phyloP scores from a whole-genome alignment of 2,329 filamentous ascomycete genomes.

The Colletotrichum spaethianum region DNA sequence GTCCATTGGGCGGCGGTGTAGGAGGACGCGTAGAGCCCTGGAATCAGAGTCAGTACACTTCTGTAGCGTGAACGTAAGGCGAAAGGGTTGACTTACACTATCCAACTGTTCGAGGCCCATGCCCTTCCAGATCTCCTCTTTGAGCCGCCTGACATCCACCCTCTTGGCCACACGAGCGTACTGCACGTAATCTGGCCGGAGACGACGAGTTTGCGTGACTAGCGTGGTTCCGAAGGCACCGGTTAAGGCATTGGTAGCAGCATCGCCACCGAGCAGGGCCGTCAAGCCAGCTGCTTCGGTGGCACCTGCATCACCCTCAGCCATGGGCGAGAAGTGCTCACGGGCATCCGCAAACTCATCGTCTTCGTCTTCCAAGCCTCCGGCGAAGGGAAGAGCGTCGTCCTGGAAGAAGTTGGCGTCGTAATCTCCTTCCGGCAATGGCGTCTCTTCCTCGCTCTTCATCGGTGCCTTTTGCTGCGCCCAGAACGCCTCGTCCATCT shows the following conservation, averaged over 20 bases:
- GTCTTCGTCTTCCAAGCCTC: slow-evolving; percentile 71
- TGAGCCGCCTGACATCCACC: slow-evolving; percentile 77
- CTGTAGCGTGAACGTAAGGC: background rate
- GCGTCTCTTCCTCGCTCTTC: slow-evolving; percentile 66
- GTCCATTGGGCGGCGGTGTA: slow-evolving; percentile 52
- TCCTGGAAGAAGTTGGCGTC: slow-evolving; percentile 99
- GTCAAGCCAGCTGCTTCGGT: slow-evolving; percentile 64
- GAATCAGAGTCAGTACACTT: background rate
- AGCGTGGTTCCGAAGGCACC: slow-evolving; percentile 76
- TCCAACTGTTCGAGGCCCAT: slow-evolving; percentile 69
- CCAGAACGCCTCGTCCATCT: slow-evolving; percentile 98
- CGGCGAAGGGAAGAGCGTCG: slow-evolving; percentile 79
- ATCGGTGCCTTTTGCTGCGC: slow-evolving; percentile 76
- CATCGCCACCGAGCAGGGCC: slow-evolving; percentile 66
- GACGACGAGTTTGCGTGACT: slow-evolving; percentile 74
- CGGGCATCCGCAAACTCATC: slow-evolving; percentile 86
- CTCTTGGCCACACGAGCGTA: slow-evolving; percentile 80
- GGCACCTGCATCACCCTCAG: slow-evolving; percentile 64
- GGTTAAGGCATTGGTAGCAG: slow-evolving; percentile 59
- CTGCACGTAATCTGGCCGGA: slow-evolving; percentile 78
- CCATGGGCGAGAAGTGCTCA: slow-evolving; percentile 81
- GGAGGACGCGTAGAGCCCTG: slow-evolving; percentile 40
- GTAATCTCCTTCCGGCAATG: slow-evolving; percentile 81
- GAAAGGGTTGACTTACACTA: slow-evolving; percentile 54
- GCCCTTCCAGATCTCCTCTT: slow-evolving; percentile 80